Evolutionary conservation across 495 filamentous ascomycete genomes (phyloP), one percentile per base, ranked within the genome.

Genomic region (Bathelium albidoporum): DNA sequence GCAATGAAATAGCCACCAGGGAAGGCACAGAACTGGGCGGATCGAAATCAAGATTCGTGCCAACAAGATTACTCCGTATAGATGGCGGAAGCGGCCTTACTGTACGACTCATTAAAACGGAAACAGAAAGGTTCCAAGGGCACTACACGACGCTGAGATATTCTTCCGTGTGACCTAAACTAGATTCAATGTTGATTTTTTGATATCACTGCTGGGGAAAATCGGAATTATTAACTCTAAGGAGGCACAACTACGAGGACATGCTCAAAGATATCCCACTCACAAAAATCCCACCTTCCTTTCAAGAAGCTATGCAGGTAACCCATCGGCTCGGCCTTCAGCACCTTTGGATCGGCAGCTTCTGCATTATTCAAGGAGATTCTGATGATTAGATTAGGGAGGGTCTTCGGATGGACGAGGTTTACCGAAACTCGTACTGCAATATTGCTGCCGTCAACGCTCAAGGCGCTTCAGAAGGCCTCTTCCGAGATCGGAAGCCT

Each of bases 331-430:
- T 65, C 2, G 31, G 34, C 1, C 22, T 65, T 1, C 36, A 32
- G 2, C 32, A 61, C 26, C 12, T 65, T 18, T 65, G 63, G 62
- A 60, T 64, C 34, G 62, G 60, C 34, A 36, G 16, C 24, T 32
- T 65, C 5, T 65, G 58, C 26, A 65, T 65, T n/a, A n/a, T 60
- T 20, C 63, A 65, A 61, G 58, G 49, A n/a, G 43, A 58, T 39
- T 5, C 3, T 10, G 28, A 61, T 2, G 63, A 65, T 34, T 65
- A 59, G 63, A 11, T n/a, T 20, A 18, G 32, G 11, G 59, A 65
- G 26, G 63, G 32, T 18, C n/a, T 44, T 2, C 43, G 32, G 22
- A 65, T 65, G 63, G 34, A 45, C 28, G 32, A 61, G 24, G 36
- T 60, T 4, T 65, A 65, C 44, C 11, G 22, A 18, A 60, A 43